Base-by-base conservation (phyloP, 805 yeast species). In the Cyberlindnera veronae region DNA sequence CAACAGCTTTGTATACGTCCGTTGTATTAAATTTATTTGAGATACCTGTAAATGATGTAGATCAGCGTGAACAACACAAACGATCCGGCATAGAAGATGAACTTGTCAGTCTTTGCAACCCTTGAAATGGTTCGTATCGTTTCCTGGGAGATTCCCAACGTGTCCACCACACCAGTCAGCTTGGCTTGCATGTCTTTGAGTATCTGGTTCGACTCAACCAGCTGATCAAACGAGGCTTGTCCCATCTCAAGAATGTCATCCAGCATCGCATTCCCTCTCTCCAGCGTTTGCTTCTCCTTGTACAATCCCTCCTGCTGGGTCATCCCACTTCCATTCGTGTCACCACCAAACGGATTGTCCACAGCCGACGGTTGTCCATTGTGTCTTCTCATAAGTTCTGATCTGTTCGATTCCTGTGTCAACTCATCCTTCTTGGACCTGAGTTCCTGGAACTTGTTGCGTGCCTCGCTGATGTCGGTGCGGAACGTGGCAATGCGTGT, bases 231-330 rank as follows among this genome's bases (percentile, higher is more conserved):
- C 2, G 96, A 87, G 35, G 75, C 74, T 45, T 84, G 77, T 2
- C 97, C 98, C 82, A 87, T 84, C 54, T 86, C 97, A 31, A 93
- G 61, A 30, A 93, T 87, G 49, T 86, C 88, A 58, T 93, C 99
- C 45, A 93, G 66, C 58, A 87, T 95, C 39, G 79, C 79, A 30
- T 84, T 79, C 0, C 95, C 89, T 41, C 85, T 68, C 23, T 73
- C 72, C 27, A 84, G 64, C 7, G 77, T 73, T 32, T 75, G 74
- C 32, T 72, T 73, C 54, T 93, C 98, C 47, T 81, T 77, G 46
- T 73, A 68, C 41, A 86, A 63, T 0, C 95, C 95, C 36, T 81
- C 81, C 45, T 69, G 73, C 54, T 50, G 44, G 15, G 36, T 6
- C 36, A 23, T 23, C 15, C 33, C 28, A 23, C 34, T 23, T 30